phyloP scores from a whole-genome alignment of 106 monocot genomes.

The Platanthera guangdongensis region DNA sequence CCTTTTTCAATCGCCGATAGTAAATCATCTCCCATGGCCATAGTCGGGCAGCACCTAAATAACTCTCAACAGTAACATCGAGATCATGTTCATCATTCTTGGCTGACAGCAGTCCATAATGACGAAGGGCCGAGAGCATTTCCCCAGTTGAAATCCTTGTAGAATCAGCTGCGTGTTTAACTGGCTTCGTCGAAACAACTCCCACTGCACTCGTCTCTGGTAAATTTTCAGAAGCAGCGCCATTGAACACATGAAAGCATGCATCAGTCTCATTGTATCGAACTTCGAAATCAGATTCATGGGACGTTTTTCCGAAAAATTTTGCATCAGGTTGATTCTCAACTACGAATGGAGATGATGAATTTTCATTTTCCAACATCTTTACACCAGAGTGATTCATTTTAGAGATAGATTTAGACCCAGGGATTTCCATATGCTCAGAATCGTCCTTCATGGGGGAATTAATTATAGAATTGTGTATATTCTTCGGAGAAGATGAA shows the following conservation, averaged over 20 bases:
- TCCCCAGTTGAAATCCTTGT: slow-evolving; percentile 32
- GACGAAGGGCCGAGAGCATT: slow-evolving; percentile 33
- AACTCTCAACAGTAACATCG: slow-evolving; percentile 26
- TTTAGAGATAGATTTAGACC: slow-evolving; percentile 2
- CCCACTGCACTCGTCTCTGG: slow-evolving; percentile 2
- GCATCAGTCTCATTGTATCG: background rate
- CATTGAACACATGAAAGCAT: background rate
- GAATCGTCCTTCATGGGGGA: background rate
- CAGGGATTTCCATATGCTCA: slow-evolving; percentile 6
- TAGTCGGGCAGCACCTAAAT: slow-evolving; percentile 58
- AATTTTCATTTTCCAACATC: slow-evolving; percentile 14
- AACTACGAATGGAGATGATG: slow-evolving; percentile 6
- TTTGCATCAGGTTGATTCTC: slow-evolving; percentile 13
- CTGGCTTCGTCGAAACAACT: background rate
- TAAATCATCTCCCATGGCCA: slow-evolving; percentile 83
- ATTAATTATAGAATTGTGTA: background rate
- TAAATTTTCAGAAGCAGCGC: slow-evolving; percentile 10
- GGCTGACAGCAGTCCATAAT: slow-evolving; percentile 34
- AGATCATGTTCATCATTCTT: slow-evolving; percentile 18
- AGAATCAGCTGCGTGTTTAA: slow-evolving; percentile 2
- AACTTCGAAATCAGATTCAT: slow-evolving; percentile 5
- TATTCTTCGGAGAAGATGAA: slow-evolving; percentile 13
- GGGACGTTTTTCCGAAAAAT: slow-evolving; percentile 6
- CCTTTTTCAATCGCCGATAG: slow-evolving; percentile 43
- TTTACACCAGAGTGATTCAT: slow-evolving; percentile 3